Evolutionary conservation across 345 rosid genomes (phyloP).

Genomic region (Psidium friedrichsthalianum): DNA sequence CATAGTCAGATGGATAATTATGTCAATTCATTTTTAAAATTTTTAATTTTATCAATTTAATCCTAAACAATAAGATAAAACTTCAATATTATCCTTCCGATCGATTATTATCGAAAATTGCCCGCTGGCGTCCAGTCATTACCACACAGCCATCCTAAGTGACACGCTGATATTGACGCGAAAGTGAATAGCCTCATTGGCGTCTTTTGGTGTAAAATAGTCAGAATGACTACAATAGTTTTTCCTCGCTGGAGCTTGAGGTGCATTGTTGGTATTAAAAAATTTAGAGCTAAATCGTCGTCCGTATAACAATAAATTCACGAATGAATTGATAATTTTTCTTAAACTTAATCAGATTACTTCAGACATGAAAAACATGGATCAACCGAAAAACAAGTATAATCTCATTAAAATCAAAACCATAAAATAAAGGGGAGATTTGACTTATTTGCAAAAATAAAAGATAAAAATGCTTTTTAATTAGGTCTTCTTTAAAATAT

Average conservation of each 20-base stretch:
- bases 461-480: too few relatives aligned
- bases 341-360: too few relatives aligned
- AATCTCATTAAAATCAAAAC: not conserved
- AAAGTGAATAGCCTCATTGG: too few relatives aligned
- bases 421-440: too few relatives aligned
- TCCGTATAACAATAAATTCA: too few relatives aligned
- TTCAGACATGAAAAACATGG: not conserved
- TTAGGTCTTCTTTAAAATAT: too few relatives aligned
- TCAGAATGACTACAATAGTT: rapidly evolving
- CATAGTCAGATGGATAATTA: not conserved
- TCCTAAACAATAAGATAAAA: rapidly evolving
- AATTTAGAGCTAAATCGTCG: rapidly evolving
- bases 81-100: not conserved
- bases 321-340: too few relatives aligned
- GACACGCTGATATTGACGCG: not conserved
- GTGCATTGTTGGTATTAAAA: not conserved
- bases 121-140: rapidly evolving
- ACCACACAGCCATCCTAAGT: rapidly evolving
- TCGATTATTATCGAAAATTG: not conserved
- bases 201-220: rapidly evolving
- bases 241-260: not conserved
- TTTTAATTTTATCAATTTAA: rapidly evolving
- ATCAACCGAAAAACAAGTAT: not conserved
- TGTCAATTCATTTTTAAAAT: rapidly evolving
- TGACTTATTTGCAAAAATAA: too few relatives aligned